Base-by-base conservation (phyloP, 768 basidiomycete genomes). In the Auriculariales sp. region DNA sequence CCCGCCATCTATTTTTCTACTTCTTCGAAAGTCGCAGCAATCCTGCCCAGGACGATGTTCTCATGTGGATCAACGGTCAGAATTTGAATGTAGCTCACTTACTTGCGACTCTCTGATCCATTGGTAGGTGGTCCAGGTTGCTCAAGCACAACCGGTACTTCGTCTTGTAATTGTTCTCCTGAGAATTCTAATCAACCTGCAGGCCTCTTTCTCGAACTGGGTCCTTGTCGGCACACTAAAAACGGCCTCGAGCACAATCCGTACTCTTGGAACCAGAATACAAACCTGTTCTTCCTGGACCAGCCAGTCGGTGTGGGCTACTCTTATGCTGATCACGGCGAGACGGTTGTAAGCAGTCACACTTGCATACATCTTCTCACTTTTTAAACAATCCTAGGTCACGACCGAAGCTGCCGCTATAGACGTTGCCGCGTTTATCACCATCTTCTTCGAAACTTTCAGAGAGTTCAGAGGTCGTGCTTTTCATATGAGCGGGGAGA, bases 371-470 rank as follows among this genome's bases (percentile, higher is more conserved):
- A 9, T n/a, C 35, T 6, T 10, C 22, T 15, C 5, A 1, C 22
- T n/a, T n/a, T 3, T 22, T 36, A 32, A 49, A 10, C 7, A 39
- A 10, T 49, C 19, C 19, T 24, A 49, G 32, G 14, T 34, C 4
- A 81, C 74, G 2, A 77, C 81, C 0, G 75, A 80, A 57, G 77
- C 81, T 36, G 82, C 79, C 3, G 79, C 81, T 0, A 69, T 73
- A 48, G 82, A 86, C 55, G 75, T 86, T 3, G 80, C 81, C 0
- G 74, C 77, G 0, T 86, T 86, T 54, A 68, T 85, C 0, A 66
- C 73, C 3, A 75, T 86, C 49, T 85, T 85, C 64, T 85, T 85
- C 45, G 81, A 85, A 55, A 71, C 78, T 51, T 88, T 88, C 59
- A 70, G 62, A 49, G 68, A 79, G 56, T 84, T 85, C 67, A 77